These are phyloP conservation scores for Skeletonema menzelii DNA, from an alignment of 108 stramenopile genomes.

Conservation along the genomic window DNA sequence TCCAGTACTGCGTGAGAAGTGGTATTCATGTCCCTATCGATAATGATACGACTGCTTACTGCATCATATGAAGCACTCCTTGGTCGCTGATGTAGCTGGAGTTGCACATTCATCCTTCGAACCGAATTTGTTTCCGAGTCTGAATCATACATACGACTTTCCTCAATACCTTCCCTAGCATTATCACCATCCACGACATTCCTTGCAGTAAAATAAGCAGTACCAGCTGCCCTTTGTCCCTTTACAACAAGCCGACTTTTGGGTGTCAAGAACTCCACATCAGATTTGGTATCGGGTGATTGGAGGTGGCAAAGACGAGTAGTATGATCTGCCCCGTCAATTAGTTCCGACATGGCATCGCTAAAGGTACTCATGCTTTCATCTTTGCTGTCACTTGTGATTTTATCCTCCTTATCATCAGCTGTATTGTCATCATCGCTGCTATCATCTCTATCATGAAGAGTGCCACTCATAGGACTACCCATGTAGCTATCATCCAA, in stretches of 20 bases:
- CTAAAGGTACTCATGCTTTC: neutral
- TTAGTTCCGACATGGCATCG: neutral
- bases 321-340: neutral
- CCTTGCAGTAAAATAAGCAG: neutral
- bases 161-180: neutral
- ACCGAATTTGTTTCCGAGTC: neutral
- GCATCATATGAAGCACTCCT: neutral
- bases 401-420: neutral
- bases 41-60: neutral
- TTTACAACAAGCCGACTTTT: neutral
- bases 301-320: neutral
- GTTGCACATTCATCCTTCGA: neutral
- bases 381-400: neutral
- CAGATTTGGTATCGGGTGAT: neutral
- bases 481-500: constrained; percentile 5
- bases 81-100: neutral
- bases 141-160: constrained; percentile 1
- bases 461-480: neutral
- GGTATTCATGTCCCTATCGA: neutral
- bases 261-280: neutral
- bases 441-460: neutral
- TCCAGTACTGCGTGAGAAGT: neutral
- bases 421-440: neutral
- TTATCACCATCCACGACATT: neutral
- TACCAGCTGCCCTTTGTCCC: neutral